Conservation (phyloP, 495 filamentous ascomycete species). For the Penicillium goetzii region DNA sequence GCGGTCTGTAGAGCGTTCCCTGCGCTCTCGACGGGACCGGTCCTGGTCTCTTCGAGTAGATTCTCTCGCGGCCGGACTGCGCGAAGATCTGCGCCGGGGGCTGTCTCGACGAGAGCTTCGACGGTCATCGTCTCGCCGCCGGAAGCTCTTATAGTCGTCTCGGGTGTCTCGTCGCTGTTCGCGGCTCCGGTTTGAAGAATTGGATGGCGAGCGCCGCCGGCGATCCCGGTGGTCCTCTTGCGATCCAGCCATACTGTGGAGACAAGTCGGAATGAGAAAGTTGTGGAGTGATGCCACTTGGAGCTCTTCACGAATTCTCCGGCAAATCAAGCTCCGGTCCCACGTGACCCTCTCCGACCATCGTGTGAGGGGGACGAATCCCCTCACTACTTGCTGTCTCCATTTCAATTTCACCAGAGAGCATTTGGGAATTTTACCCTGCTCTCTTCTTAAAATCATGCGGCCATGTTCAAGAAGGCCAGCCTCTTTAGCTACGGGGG, state of each 20-base stretch:
- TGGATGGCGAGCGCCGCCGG: constrained; percentile 29
- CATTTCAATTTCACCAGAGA: constrained; percentile 16
- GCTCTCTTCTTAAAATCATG: constrained; percentile 40
- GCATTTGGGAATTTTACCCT: constrained; percentile 20
- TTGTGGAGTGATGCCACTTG: constrained; percentile 7
- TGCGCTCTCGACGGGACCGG: constrained; percentile 32
- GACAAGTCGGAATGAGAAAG: not conserved
- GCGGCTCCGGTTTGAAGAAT: constrained; percentile 26
- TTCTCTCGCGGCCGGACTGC: constrained; percentile 32
- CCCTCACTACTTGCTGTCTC: not conserved
- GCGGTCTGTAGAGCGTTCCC: constrained; percentile 31
- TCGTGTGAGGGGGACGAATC: constrained; percentile 8
- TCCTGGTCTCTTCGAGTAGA: constrained; percentile 31
- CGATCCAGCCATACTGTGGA: constrained; percentile 29
- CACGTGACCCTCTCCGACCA: constrained; percentile 31
- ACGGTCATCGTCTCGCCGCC: constrained; percentile 34
- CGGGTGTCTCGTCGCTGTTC: constrained; percentile 34
- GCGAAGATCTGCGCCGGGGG: constrained; percentile 35
- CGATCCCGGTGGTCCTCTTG: constrained; percentile 27
- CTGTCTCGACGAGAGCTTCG: constrained; percentile 39
- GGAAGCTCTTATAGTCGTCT: constrained; percentile 35
- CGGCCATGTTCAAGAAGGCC: constrained; percentile 46
- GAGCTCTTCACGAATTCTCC: constrained; percentile 9
- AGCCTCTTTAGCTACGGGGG: constrained; percentile 30
- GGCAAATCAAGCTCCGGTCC: constrained; percentile 15